phyloP scores from a whole-genome alignment of 176 grass and related monocot species.

The Avena insularis region DNA sequence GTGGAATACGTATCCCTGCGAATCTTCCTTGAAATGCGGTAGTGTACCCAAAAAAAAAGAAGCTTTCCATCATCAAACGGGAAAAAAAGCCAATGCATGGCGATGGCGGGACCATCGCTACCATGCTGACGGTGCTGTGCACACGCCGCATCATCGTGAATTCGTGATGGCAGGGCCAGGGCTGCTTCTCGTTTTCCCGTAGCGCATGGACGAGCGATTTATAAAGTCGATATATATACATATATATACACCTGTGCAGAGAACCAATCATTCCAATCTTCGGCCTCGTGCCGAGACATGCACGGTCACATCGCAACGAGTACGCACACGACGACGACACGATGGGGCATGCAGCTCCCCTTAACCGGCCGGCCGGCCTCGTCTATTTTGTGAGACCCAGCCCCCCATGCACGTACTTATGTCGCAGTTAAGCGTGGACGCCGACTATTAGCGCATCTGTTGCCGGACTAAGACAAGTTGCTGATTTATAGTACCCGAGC shows the following conservation, averaged over 20 bases:
- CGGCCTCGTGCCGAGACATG: slow-evolving; percentile 25
- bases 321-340: background rate
- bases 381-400: background rate
- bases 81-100: slow-evolving; percentile 39
- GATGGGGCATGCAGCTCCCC: background rate
- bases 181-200: background rate
- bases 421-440: background rate
- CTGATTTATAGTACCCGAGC: too few species aligned
- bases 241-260: background rate
- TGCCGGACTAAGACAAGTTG: background rate
- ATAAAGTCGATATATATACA: background rate
- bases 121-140: slow-evolving; percentile 35
- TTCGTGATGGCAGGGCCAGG: too few species aligned
- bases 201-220: slow-evolving; percentile 31
- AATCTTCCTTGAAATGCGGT: slow-evolving; percentile 46
- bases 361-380: background rate
- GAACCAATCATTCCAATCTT: slow-evolving; percentile 13
- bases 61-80: slow-evolving; percentile 39
- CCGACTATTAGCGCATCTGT: background rate
- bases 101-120: background rate
- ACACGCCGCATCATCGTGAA: background rate
- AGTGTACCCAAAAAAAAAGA: slow-evolving; percentile 9
- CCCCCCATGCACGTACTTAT: background rate
- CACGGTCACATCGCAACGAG: slow-evolving; percentile 35
- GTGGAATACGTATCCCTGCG: background rate